Evolutionary conservation across 441 rosid genomes (phyloP).

Genomic region (Jatropha multifida): DNA sequence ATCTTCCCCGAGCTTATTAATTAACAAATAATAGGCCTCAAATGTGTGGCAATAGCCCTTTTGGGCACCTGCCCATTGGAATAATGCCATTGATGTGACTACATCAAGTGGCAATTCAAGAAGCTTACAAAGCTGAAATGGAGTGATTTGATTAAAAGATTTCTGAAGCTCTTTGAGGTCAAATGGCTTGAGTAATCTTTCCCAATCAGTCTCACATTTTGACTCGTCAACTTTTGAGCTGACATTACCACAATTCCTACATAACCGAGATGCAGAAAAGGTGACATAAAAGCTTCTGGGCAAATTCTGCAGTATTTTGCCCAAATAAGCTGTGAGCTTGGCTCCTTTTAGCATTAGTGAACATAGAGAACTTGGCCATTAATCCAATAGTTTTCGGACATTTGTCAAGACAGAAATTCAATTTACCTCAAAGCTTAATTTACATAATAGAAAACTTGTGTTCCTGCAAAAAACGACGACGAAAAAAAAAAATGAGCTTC

Average conservation of each 20-base stretch:
- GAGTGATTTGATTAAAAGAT: slow-evolving; percentile 54
- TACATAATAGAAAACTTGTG: background rate
- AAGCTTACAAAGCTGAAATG: slow-evolving; percentile 69
- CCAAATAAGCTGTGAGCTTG: slow-evolving; percentile 32
- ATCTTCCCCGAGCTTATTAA: slow-evolving; percentile 66
- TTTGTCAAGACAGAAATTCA: background rate
- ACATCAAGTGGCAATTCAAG: slow-evolving; percentile 74
- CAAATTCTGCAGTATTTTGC: slow-evolving; percentile 33
- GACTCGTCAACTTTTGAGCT: slow-evolving; percentile 22
- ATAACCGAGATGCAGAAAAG: slow-evolving; percentile 26
- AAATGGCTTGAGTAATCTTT: slow-evolving; percentile 76
- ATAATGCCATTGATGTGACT: slow-evolving; percentile 57
- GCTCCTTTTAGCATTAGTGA: slow-evolving; percentile 47
- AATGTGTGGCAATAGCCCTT: slow-evolving; percentile 63
- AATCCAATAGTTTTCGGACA: background rate
- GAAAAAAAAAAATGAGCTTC: slow-evolving; percentile 2
- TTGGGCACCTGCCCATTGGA: slow-evolving; percentile 67
- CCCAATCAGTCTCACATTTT: slow-evolving; percentile 64
- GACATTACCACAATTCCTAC: slow-evolving; percentile 17
- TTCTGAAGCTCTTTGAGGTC: slow-evolving; percentile 61
- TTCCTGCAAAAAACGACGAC: slow-evolving; percentile 6
- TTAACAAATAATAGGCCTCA: slow-evolving; percentile 58
- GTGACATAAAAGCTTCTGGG: slow-evolving; percentile 15
- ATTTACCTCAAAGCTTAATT: background rate
- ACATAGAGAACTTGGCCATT: slow-evolving; percentile 11